These are phyloP conservation scores for Colletotrichum abscissum DNA, from an alignment of 2,329 filamentous ascomycete genomes.

Conservation along the genomic window DNA sequence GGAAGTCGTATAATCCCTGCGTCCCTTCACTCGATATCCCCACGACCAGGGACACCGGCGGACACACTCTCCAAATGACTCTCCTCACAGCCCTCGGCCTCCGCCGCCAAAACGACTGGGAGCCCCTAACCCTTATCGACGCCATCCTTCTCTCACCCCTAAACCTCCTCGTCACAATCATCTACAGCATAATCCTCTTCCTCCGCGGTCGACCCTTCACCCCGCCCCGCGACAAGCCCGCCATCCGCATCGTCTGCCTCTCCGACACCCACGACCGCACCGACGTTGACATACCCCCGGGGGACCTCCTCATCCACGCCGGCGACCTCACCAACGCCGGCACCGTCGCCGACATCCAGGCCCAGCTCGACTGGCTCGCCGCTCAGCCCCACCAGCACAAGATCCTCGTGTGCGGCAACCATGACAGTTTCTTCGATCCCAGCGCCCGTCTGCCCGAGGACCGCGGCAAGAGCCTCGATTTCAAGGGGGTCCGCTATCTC, in stretches of 20 bases:
- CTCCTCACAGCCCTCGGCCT: conserved; percentile 58
- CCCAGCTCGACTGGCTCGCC: conserved; percentile 85
- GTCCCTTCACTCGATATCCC: neutral
- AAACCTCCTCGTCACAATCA: conserved; percentile 67
- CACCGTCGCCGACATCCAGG: conserved; percentile 78
- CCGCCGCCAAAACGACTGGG: conserved; percentile 59
- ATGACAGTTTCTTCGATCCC: conserved; percentile 87
- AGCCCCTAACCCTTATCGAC: conserved; percentile 66
- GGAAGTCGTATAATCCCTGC: conserved; percentile 15
- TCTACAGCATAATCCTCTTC: conserved; percentile 73
- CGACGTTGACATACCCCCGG: conserved; percentile 71
- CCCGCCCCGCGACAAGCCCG: conserved; percentile 63
- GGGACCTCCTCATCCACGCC: conserved; percentile 89
- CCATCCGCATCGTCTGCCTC: conserved; percentile 85
- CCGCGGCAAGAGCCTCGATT: conserved; percentile 67
- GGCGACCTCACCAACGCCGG: conserved; percentile 86
- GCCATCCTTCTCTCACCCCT: conserved; percentile 76
- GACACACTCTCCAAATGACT: conserved; percentile 49
- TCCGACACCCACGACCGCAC: conserved; percentile 86
- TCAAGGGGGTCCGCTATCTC: conserved; percentile 79
- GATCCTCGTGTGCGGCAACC: conserved; percentile 87
- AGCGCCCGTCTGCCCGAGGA: conserved; percentile 69
- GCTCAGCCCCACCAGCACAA: conserved; percentile 82
- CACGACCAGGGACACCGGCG: neutral
- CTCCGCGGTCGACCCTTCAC: conserved; percentile 75